Conservation (phyloP, 768 basidiomycete species). For the Gymnopilus junonius region DNA sequence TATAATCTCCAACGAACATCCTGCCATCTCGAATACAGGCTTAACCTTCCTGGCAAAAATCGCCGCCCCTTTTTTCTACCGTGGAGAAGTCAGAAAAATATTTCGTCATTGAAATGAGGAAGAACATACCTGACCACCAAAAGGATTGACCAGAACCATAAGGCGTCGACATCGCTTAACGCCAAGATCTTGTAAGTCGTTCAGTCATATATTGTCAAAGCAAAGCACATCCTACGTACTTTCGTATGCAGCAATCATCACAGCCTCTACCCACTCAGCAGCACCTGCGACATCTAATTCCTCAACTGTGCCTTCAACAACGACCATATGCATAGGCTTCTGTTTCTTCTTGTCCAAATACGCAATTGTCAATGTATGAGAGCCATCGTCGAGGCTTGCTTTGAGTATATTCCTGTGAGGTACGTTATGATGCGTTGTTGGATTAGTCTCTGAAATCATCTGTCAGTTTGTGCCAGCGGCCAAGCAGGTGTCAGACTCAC, state of each 20-base stretch:
- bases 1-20: conserved; percentile 62
- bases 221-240: conserved; percentile 42
- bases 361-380: conserved; percentile 47
- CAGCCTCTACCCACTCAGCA: conserved; percentile 55
- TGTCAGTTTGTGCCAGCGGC: not conserved
- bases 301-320: conserved; percentile 43
- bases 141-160: conserved; percentile 78
- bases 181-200: conserved; percentile 38
- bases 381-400: conserved; percentile 42
- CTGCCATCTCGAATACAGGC: conserved; percentile 73
- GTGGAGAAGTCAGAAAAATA: not conserved
- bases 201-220: not conserved
- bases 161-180: conserved; percentile 58
- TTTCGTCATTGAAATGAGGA: conserved; percentile 2
- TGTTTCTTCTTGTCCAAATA: conserved; percentile 53
- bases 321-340: conserved; percentile 40
- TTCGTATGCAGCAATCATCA: conserved; percentile 64
- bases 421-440: conserved; percentile 34
- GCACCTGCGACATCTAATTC: conserved; percentile 35
- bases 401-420: conserved; percentile 56
- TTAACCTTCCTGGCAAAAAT: conserved; percentile 49
- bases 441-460: conserved; percentile 8
- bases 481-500: conserved; percentile 7
- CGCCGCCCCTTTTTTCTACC: not conserved
- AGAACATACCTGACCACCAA: conserved; percentile 63